Evolutionary conservation across 2,329 filamentous ascomycete genomes (phyloP).

Genomic region (Stagonosporopsis vannaccii): DNA sequence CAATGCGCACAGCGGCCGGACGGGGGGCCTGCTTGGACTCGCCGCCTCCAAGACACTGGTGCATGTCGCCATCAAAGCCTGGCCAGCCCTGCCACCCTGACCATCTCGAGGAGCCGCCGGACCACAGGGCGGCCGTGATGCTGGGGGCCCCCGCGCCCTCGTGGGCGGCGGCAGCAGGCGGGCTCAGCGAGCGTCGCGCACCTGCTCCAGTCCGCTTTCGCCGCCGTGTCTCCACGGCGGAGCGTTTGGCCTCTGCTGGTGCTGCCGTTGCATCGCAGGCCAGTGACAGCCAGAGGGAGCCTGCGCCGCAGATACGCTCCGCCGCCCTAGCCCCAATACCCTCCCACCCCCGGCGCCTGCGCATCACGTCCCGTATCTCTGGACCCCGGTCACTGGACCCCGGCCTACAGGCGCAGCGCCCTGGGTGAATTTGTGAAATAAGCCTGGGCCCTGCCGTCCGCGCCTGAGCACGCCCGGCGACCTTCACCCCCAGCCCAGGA

Average conservation of each 20-base stretch:
- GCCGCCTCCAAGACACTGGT: conserved; percentile 18
- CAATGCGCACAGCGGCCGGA: background rate
- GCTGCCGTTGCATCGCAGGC: conserved; percentile 15
- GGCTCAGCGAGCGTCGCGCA: conserved; percentile 8
- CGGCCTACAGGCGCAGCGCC: background rate
- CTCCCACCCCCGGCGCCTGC: conserved; percentile 9
- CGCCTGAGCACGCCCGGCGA: conserved; percentile 7
- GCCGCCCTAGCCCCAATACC: conserved; percentile 12
- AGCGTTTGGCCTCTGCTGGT: conserved; percentile 5
- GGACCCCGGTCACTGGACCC: conserved; percentile 13
- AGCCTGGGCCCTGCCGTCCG: conserved; percentile 14
- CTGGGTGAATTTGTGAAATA: conserved; percentile 18
- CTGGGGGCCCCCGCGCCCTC: conserved; percentile 7
- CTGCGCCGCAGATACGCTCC: conserved; percentile 4
- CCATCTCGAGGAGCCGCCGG: background rate
- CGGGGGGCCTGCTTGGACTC: conserved; percentile 12
- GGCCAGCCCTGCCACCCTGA: background rate
- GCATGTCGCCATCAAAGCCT: conserved; percentile 19
- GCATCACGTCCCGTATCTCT: conserved; percentile 14
- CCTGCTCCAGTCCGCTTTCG: conserved; percentile 8
- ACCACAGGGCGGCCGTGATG: conserved; percentile 16
- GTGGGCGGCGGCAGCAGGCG: conserved; percentile 15
- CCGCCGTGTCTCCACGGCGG: conserved; percentile 11
- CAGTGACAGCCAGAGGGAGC: conserved; percentile 12
- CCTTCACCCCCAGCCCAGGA: conserved; percentile 9